Conservation (phyloP, 1,139 yeast species). For the Debaryomyces udenii region DNA sequence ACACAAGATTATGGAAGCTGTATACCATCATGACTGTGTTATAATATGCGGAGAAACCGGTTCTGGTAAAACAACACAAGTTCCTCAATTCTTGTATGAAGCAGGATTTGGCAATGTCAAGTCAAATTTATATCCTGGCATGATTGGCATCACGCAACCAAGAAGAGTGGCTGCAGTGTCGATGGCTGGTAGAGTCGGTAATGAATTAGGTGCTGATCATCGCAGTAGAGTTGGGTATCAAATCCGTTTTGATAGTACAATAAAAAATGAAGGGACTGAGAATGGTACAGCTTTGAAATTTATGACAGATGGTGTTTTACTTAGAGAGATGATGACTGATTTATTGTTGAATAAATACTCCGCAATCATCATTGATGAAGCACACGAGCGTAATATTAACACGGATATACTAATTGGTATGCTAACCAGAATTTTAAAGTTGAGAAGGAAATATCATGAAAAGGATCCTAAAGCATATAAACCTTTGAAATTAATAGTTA, state of each 20-base stretch:
- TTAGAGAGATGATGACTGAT: constrained; percentile 91
- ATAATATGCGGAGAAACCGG: constrained; percentile 94
- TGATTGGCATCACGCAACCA: constrained; percentile 97
- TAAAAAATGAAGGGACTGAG: constrained; percentile 52
- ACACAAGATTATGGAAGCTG: constrained; percentile 92
- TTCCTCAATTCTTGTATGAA: constrained; percentile 78
- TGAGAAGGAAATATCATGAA: constrained; percentile 62
- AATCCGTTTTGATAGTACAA: constrained; percentile 83
- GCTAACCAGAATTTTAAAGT: constrained; percentile 80
- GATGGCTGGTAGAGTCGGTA: constrained; percentile 87
- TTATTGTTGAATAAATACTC: constrained; percentile 81
- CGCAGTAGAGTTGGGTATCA: constrained; percentile 83
- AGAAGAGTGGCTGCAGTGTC: constrained; percentile 98
- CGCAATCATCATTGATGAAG: constrained; percentile 89
- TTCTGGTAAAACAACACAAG: constrained; percentile 81
- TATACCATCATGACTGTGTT: constrained; percentile 88
- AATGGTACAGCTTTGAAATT: constrained; percentile 79
- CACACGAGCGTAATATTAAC: constrained; percentile 94
- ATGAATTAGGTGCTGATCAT: constrained; percentile 75
- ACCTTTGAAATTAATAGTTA: constrained; percentile 70
- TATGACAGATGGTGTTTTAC: constrained; percentile 97
- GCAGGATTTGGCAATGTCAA: constrained; percentile 77
- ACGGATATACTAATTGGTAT: constrained; percentile 96
- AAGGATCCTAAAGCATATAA: constrained; percentile 51
- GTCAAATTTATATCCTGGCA: constrained; percentile 72